phyloP scores from a whole-genome alignment of 192 early-diverging fungal species.

The Coemansia sp. region DNA sequence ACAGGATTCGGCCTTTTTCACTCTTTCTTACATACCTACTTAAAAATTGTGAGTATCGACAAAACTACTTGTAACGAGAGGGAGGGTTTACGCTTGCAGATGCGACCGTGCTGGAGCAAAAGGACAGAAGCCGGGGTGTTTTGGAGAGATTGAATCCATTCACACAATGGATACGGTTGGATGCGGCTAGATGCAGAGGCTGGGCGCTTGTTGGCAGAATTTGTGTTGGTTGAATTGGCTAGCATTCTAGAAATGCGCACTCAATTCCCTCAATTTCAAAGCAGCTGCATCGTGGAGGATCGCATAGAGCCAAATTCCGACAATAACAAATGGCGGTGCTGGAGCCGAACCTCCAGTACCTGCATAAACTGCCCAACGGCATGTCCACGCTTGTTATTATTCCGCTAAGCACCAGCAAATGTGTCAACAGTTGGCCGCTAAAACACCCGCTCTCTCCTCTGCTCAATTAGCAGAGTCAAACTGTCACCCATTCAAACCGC shows the following conservation, averaged over 20 bases:
- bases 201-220: background rate
- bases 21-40: background rate
- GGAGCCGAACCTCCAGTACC: too few relatives aligned
- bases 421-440: too few relatives aligned
- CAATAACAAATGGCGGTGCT: too few relatives aligned
- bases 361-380: too few relatives aligned
- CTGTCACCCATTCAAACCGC: background rate
- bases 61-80: background rate
- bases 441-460: too few relatives aligned
- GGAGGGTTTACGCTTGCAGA: background rate
- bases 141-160: background rate
- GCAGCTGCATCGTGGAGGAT: too few relatives aligned
- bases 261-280: too few relatives aligned
- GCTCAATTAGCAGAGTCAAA: too few relatives aligned
- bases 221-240: background rate
- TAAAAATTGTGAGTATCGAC: background rate
- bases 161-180: background rate
- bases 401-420: too few relatives aligned
- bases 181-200: background rate
- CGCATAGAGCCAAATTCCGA: too few relatives aligned
- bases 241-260: background rate
- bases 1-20: background rate
- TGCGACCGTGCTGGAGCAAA: background rate
- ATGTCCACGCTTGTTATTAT: too few relatives aligned
- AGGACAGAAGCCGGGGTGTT: background rate